Conservation (phyloP, 2,329 filamentous ascomycete species). For the Corniculantispora saksenae region DNA sequence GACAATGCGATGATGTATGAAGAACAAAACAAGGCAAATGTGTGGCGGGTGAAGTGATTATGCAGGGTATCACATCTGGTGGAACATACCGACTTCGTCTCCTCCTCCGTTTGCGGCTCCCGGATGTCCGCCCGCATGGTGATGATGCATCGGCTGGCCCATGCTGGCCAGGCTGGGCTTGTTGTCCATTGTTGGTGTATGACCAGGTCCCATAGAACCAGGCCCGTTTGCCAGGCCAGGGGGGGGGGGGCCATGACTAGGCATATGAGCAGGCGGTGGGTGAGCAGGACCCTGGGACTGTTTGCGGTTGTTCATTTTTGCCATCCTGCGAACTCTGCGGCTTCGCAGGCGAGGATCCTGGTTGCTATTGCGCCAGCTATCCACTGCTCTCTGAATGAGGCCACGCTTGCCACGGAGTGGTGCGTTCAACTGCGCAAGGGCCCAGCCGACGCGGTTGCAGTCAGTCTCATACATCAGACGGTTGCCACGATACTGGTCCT, state of each 20-base stretch:
- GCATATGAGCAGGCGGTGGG: constrained; percentile 61
- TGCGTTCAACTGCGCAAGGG: constrained; percentile 87
- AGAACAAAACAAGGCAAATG: constrained; percentile 29
- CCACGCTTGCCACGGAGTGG: constrained; percentile 90
- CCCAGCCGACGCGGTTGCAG: constrained; percentile 99
- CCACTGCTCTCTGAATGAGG: constrained; percentile 92
- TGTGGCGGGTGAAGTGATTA: constrained; percentile 39
- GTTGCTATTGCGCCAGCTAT: constrained; percentile 99
- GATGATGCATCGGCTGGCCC: constrained; percentile 70
- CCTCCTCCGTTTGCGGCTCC: constrained; percentile 60
- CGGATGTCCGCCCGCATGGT: constrained; percentile 40
- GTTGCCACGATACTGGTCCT: constrained; percentile 96
- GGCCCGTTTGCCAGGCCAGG: constrained; percentile 64
- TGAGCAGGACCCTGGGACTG: constrained; percentile 67
- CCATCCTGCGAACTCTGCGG: constrained; percentile 88
- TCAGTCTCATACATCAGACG: constrained; percentile 95
- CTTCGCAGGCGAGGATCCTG: constrained; percentile 90
- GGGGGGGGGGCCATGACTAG: constrained; percentile 65
- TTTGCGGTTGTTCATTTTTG: constrained; percentile 82
- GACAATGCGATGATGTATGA: constrained; percentile 19
- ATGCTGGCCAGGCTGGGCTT: constrained; percentile 68
- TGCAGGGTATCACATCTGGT: constrained; percentile 73
- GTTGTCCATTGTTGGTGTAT: constrained; percentile 54
- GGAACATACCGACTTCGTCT: constrained; percentile 97
- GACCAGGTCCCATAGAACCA: constrained; percentile 61